Percentiles rank a stretch among this genome's conserved stretches.
Conservation (phyloP, 129 eudicot species). For the Flaveria sonorensis region DNA sequence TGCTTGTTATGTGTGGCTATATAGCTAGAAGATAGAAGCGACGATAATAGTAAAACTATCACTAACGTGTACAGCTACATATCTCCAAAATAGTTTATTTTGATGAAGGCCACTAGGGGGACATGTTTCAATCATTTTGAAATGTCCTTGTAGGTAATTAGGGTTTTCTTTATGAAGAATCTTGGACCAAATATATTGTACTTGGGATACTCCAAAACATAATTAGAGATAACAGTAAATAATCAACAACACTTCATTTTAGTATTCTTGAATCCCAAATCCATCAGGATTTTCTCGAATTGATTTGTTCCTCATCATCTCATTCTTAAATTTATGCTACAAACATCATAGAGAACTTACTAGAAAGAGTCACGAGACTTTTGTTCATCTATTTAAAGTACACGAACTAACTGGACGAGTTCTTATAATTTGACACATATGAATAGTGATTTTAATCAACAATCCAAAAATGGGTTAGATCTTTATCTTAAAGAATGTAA, state of each 20-base stretch:
- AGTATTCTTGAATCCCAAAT: neutral
- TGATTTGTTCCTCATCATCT: neutral
- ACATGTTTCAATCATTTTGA: constrained; percentile 33
- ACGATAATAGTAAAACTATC: constrained; percentile 22
- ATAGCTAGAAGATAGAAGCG: neutral
- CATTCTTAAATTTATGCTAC: neutral
- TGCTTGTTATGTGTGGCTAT: constrained; percentile 20
- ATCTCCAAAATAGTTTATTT: constrained; percentile 28
- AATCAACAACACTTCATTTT: neutral
- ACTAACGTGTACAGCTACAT: constrained; percentile 25
- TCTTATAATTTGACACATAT: neutral
- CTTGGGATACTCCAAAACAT: constrained; percentile 3
- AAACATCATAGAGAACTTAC: neutral
- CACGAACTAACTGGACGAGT: neutral
- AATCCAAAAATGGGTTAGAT: neutral
- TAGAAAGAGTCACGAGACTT: neutral
- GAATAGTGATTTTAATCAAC: neutral
- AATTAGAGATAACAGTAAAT: neutral
- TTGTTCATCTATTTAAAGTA: neutral
- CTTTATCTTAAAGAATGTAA: neutral
- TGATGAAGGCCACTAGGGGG: constrained; percentile 42
- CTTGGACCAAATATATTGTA: constrained; percentile 24
- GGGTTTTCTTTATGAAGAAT: constrained; percentile 27
- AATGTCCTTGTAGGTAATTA: constrained; percentile 26
- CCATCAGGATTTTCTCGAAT: neutral